Evolutionary conservation across 148 eudicot genomes (phyloP), one percentile per base, ranked within the genome.

Genomic region (Camellia japonica): DNA sequence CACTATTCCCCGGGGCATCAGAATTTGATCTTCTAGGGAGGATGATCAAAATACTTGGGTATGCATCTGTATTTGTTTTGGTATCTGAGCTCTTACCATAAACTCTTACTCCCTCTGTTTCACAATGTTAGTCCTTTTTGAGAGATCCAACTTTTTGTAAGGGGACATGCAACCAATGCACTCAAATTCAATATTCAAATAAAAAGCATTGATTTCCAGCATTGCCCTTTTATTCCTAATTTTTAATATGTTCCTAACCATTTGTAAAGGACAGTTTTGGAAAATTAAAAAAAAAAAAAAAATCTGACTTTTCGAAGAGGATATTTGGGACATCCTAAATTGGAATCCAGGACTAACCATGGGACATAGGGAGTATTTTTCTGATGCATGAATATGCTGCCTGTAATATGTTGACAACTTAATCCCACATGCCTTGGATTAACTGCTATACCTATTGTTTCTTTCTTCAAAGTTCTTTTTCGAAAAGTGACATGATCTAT

Each of bases 41-140:
- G 87, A 96, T 94, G 99, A 90, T 96, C 68, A 90, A 89, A 69
- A 89, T 96, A 83, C 90, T 96, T 73, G 98, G 99, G 99, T 96
- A 91, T 85, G 89, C 56, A 41, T 78, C 61, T 81, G 6, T 51
- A 66, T 47, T 18, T 81, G 59, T 77, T 30, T 79, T 77, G 70
- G 46, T 77, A 66, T 11, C 54, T 52, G 30, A 66, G 71, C 49
- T 78, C 18, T 15, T 54, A 54, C 1, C 64, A 68, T 42, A 16
- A 59, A 11, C 43, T 59, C 13, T 74, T 58, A 30, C 38, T 30
- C 38, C 38, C 38, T 30, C 38, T 30, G 38, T 30, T 30, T 30
- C 38, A 30, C 38, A 30, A 30, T 30, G 38, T 30, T 30, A 30
- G 38, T 30, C 38, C 38, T 30, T 30, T 30, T 30, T 30, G 38